Percentiles rank a stretch among this genome's conserved stretches.
Conservation (phyloP, 768 basidiomycete genomes). For the Boletellus ananiceps region DNA sequence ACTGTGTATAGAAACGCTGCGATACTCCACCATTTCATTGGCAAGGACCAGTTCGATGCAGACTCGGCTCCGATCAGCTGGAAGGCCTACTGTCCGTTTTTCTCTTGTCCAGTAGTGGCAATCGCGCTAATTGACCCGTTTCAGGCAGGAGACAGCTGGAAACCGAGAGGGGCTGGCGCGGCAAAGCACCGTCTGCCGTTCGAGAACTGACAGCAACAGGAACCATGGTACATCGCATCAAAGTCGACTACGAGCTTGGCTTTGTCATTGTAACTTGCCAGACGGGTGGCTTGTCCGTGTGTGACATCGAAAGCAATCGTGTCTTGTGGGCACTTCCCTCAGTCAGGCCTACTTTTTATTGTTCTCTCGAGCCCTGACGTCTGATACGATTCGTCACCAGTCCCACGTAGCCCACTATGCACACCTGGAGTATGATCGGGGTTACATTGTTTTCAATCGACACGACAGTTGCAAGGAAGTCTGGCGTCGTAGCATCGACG, state of each 20-base stretch:
- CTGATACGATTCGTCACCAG: slow-evolving; percentile 7
- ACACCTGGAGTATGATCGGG: slow-evolving; percentile 69
- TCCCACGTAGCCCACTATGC: slow-evolving; percentile 36
- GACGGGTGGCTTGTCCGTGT: slow-evolving; percentile 55
- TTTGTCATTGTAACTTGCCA: slow-evolving; percentile 55
- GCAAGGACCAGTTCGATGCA: slow-evolving; percentile 29
- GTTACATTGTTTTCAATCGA: slow-evolving; percentile 70
- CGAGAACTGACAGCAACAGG: slow-evolving; percentile 34
- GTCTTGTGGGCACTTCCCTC: slow-evolving; percentile 60
- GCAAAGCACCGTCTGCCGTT: slow-evolving; percentile 39
- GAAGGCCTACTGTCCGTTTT: slow-evolving; percentile 54
- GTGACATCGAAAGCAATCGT: slow-evolving; percentile 44
- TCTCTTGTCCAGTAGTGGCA: slow-evolving; percentile 1
- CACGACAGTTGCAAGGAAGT: slow-evolving; percentile 57
- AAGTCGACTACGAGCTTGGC: slow-evolving; percentile 61
- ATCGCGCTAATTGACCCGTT: slow-evolving; percentile 8
- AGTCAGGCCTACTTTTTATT: slow-evolving; percentile 34
- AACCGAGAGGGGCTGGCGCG: slow-evolving; percentile 53
- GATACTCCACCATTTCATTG: slow-evolving; percentile 44
- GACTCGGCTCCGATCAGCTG: slow-evolving; percentile 39
- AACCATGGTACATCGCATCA: slow-evolving; percentile 61
- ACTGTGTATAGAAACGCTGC: slow-evolving; percentile 59
- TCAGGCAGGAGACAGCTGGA: slow-evolving; percentile 44
- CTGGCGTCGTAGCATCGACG: slow-evolving; percentile 50
- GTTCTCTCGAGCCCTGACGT: background rate